phyloP scores from a whole-genome alignment of 2,329 filamentous ascomycete genomes.

The Diplodia sapinea region DNA sequence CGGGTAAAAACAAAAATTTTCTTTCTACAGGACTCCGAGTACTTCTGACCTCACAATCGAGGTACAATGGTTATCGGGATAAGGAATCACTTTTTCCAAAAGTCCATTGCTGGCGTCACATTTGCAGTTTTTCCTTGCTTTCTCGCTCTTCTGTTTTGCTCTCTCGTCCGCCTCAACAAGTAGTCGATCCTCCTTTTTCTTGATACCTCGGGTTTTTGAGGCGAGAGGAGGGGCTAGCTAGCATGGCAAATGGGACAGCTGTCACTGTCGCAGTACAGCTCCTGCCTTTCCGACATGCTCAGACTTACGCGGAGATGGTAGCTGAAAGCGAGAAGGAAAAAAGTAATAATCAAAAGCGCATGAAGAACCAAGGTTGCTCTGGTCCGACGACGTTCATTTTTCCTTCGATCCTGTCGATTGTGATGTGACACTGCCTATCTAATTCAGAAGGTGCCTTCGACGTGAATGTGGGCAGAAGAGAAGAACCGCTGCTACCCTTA shows the following conservation, averaged over 20 bases:
- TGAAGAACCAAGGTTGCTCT: background rate
- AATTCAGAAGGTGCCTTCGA: no score
- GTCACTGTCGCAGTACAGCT: background rate
- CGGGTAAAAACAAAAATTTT: background rate
- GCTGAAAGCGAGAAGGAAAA: background rate
- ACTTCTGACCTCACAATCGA: background rate
- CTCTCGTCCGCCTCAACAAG: background rate
- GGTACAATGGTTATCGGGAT: slow-evolving; percentile 1
- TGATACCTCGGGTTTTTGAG: background rate
- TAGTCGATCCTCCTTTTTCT: background rate
- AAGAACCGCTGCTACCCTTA: no score
- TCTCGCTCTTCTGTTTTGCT: background rate
- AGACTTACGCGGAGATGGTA: background rate
- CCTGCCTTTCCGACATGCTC: background rate
- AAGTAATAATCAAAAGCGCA: slow-evolving; percentile 1
- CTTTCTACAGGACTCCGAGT: slow-evolving; percentile 6
- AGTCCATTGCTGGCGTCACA: background rate
- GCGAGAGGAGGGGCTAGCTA: background rate
- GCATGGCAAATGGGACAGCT: background rate
- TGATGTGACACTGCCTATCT: background rate
- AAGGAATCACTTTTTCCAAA: background rate
- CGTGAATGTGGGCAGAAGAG: no score
- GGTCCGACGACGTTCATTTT: background rate
- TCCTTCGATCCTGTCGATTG: background rate
- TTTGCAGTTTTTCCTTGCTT: background rate